phyloP scores from a whole-genome alignment of 1,139 yeast species.

The Arxiozyma heterogenica region DNA sequence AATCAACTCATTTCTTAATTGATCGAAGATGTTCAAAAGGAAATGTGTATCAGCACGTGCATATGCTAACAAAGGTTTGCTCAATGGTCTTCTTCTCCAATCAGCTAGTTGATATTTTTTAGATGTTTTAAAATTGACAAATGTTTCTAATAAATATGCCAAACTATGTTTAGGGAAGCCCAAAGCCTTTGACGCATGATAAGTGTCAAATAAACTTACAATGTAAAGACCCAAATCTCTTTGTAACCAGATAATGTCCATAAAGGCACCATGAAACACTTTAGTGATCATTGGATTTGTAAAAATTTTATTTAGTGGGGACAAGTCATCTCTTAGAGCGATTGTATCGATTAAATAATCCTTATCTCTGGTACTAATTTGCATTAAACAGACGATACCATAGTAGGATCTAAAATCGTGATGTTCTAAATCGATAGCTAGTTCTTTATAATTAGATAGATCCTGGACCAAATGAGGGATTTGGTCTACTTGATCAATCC shows the following conservation, averaged over 20 bases:
- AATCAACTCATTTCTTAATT: constrained; percentile 55
- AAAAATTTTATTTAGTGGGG: constrained; percentile 60
- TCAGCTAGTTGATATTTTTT: constrained; percentile 94
- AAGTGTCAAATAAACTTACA: constrained; percentile 87
- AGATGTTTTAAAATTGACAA: constrained; percentile 78
- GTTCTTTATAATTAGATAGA: constrained; percentile 45
- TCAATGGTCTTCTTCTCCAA: constrained; percentile 88
- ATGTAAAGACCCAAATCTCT: constrained; percentile 88
- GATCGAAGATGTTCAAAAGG: constrained; percentile 69
- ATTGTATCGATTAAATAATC: constrained; percentile 82
- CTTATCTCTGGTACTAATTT: constrained; percentile 69
- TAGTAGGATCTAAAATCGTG: constrained; percentile 86
- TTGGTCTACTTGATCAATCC: constrained; percentile 57
- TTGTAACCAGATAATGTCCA: constrained; percentile 97
- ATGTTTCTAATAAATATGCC: constrained; percentile 73
- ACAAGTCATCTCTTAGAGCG: constrained; percentile 62
- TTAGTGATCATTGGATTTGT: constrained; percentile 74
- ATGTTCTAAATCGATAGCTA: constrained; percentile 96
- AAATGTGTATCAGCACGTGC: constrained; percentile 97
- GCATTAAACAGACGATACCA: constrained; percentile 92
- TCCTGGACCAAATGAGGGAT: constrained; percentile 47
- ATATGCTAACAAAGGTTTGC: constrained; percentile 67
- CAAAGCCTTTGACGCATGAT: constrained; percentile 72
- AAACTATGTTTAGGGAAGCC: constrained; percentile 77
- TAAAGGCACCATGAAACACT: constrained; percentile 91